phyloP scores from a whole-genome alignment of 108 stramenopile genomes.

The Cyclotella baltica region DNA sequence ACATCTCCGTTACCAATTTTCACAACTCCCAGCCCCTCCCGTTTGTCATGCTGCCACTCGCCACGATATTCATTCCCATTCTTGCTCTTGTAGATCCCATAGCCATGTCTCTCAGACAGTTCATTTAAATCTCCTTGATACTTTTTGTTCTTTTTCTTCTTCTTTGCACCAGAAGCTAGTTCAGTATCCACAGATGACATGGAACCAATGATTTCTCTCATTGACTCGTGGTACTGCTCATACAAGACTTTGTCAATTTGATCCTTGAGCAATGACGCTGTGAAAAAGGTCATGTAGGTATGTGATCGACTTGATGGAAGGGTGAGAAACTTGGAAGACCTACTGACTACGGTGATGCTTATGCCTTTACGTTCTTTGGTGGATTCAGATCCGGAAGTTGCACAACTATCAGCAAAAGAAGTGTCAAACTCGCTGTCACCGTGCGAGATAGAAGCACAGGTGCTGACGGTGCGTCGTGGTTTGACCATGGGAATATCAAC shows the following conservation, averaged over 20 bases:
- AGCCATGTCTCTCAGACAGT: slow-evolving; percentile 44
- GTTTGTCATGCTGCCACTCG: slow-evolving; percentile 48
- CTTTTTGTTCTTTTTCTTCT: slow-evolving; percentile 27
- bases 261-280: slow-evolving; percentile 30
- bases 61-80: slow-evolving; percentile 49
- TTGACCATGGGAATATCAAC: background rate
- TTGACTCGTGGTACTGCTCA: slow-evolving; percentile 36
- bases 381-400: slow-evolving; percentile 28
- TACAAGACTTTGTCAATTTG: slow-evolving; percentile 42
- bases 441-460: slow-evolving; percentile 17
- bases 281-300: slow-evolving; percentile 42
- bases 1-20: slow-evolving; percentile 50
- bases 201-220: background rate
- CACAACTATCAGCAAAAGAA: background rate
- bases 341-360: slow-evolving; percentile 38
- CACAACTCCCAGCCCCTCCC: slow-evolving; percentile 50
- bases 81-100: slow-evolving; percentile 47
- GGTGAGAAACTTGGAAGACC: slow-evolving; percentile 32
- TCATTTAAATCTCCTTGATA: slow-evolving; percentile 48
- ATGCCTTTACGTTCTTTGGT: slow-evolving; percentile 48
- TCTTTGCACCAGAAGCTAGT: background rate
- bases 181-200: slow-evolving; percentile 8
- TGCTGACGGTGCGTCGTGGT: background rate
- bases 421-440: slow-evolving; percentile 7
- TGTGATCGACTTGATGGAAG: slow-evolving; percentile 42